These are phyloP conservation scores for Clitopilus hobsonii DNA, from an alignment of 768 basidiomycete species.

Conservation along the genomic window DNA sequence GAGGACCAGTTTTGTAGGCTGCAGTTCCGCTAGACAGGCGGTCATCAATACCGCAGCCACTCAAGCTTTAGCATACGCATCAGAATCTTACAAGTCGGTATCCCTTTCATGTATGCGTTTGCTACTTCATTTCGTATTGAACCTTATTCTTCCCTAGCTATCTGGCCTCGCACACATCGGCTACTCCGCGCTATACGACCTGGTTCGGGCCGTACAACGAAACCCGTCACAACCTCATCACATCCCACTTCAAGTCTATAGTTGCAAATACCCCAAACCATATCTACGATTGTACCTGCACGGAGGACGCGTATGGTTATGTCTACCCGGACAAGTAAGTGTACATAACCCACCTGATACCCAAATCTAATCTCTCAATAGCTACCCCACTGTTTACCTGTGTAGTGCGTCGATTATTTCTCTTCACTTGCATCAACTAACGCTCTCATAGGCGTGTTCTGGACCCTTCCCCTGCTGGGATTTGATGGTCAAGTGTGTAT, in stretches of 20 bases:
- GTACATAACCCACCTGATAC: not conserved
- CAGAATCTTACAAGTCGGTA: conserved; percentile 22
- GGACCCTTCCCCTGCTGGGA: conserved; percentile 29
- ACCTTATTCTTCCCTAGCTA: too few species aligned
- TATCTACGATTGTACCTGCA: conserved; percentile 32
- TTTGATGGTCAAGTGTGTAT: conserved; percentile 33
- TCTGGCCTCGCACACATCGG: conserved; percentile 22
- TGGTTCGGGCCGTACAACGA: conserved; percentile 42
- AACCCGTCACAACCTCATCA: conserved; percentile 31
- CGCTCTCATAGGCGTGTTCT: conserved; percentile 26
- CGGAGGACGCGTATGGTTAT: conserved; percentile 34
- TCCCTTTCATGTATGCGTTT: too few species aligned
- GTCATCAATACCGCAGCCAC: conserved; percentile 28
- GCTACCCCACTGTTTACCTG: conserved; percentile 33
- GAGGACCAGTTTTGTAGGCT: conserved; percentile 28
- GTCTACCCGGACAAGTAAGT: conserved; percentile 33
- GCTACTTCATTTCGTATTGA: too few species aligned
- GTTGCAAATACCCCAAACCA: conserved; percentile 18
- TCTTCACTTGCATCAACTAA: not conserved
- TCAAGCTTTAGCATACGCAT: conserved; percentile 33
- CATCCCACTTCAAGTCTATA: conserved; percentile 32
- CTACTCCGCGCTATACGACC: conserved; percentile 34
- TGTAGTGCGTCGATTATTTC: conserved; percentile 16
- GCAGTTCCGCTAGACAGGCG: conserved; percentile 26
- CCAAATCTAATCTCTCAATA: conserved; percentile 3